Conservation (phyloP, 2,329 filamentous ascomycete genomes). For the Epichloe sibirici region DNA sequence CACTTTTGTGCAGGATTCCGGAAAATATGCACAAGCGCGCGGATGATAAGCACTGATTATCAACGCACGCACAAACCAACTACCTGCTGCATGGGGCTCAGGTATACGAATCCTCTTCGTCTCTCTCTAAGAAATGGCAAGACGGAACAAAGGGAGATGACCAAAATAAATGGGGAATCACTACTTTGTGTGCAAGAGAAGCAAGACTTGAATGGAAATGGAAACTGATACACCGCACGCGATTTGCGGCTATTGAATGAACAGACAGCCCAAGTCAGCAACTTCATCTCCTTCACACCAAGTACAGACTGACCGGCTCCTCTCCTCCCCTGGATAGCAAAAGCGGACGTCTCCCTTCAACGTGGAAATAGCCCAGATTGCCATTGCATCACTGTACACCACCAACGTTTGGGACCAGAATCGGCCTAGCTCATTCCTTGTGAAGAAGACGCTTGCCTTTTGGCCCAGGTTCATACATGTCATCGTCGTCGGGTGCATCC, state of each 20-base stretch:
- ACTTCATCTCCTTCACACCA: not conserved
- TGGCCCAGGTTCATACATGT: constrained; percentile 27
- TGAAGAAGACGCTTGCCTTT: constrained; percentile 26
- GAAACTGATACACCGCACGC: not conserved
- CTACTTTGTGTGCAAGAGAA: not conserved
- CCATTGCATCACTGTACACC: not conserved
- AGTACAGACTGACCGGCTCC: not conserved
- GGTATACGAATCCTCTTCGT: too few relatives aligned
- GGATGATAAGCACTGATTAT: too few relatives aligned
- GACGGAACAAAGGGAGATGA: not conserved
- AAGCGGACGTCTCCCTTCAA: not conserved
- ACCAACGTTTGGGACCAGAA: not conserved
- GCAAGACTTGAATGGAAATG: not conserved
- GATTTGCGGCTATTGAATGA: not conserved
- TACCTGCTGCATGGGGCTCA: too few relatives aligned
- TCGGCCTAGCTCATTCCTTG: constrained; percentile 15
- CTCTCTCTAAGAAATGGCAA: not conserved
- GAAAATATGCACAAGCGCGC: too few relatives aligned
- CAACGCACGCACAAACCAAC: too few relatives aligned
- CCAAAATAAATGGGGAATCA: not conserved
- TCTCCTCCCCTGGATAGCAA: not conserved
- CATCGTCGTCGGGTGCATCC: constrained; percentile 23
- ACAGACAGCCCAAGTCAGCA: not conserved
- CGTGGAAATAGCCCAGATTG: not conserved
- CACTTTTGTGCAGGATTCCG: too few relatives aligned